Conservation (phyloP, 1,284 basidiomycete genomes). For the Melanopsichium pennsylvanicum region DNA sequence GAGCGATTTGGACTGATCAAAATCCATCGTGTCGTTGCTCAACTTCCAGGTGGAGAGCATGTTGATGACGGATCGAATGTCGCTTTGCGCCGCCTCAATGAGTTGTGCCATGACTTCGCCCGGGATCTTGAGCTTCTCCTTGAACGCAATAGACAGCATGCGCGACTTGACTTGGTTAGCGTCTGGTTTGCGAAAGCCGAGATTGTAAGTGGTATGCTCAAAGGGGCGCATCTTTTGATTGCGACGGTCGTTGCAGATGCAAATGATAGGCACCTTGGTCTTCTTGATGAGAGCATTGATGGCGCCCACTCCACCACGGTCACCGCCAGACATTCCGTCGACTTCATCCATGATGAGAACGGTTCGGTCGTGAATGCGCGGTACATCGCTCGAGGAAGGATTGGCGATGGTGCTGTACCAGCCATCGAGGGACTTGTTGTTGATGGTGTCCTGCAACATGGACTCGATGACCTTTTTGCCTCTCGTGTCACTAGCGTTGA, state of each 20-base stretch:
- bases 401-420: conserved; percentile 72
- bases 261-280: conserved; percentile 95
- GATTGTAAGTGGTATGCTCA: conserved; percentile 75
- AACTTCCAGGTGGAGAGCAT: conserved; percentile 94
- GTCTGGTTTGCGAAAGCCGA: conserved; percentile 68
- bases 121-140: conserved; percentile 81
- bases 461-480: conserved; percentile 97
- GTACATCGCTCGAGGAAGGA: conserved; percentile 8
- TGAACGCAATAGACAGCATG: conserved; percentile 80
- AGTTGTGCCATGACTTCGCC: conserved; percentile 91
- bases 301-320: conserved; percentile 93
- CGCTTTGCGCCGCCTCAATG: conserved; percentile 84
- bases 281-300: conserved; percentile 92
- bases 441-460: conserved; percentile 60
- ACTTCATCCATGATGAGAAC: conserved; percentile 99
- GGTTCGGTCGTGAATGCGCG: conserved; percentile 77
- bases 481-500: conserved; percentile 93
- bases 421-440: conserved; percentile 81
- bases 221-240: conserved; percentile 92
- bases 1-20: conserved; percentile 77
- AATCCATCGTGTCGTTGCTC: conserved; percentile 52
- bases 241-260: conserved; percentile 90
- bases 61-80: conserved; percentile 94
- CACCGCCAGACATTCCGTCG: conserved; percentile 97
- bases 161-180: conserved; percentile 37